Evolutionary conservation across 2,329 filamentous ascomycete species (phyloP).

Genomic region (Pyrenophora seminiperda): DNA sequence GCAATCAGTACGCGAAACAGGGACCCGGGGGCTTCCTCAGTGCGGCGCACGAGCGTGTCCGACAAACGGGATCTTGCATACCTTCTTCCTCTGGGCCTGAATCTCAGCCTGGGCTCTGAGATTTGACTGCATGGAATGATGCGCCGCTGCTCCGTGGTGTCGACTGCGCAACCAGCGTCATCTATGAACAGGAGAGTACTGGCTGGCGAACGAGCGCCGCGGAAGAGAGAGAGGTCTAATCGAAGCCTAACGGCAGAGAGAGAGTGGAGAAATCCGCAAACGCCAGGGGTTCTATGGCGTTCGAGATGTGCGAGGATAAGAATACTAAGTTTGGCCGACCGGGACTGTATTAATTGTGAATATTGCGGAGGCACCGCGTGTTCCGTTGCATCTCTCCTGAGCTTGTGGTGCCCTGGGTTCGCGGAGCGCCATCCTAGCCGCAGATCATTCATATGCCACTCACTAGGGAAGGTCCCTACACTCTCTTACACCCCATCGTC

Average conservation of each 20-base stretch:
- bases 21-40: constrained; percentile 11
- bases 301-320: constrained; percentile 9
- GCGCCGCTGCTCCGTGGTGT: constrained; percentile 38
- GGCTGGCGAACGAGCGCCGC: constrained; percentile 33
- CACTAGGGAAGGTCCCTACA: constrained; percentile 4
- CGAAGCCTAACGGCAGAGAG: constrained; percentile 14
- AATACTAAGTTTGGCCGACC: constrained; percentile 8
- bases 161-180: constrained; percentile 43
- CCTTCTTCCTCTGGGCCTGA: constrained; percentile 65
- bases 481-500: not conserved
- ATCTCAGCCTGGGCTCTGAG: constrained; percentile 60
- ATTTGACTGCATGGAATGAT: constrained; percentile 52
- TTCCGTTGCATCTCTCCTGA: constrained; percentile 20
- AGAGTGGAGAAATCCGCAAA: constrained; percentile 23
- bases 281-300: constrained; percentile 30
- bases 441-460: constrained; percentile 27
- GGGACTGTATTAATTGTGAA: constrained; percentile 11
- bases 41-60: constrained; percentile 6
- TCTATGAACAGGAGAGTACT: constrained; percentile 29
- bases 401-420: constrained; percentile 18
- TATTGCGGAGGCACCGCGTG: constrained; percentile 7
- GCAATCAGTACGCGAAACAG: constrained; percentile 1
- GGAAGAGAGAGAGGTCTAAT: constrained; percentile 17
- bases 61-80: constrained; percentile 32
- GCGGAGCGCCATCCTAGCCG: constrained; percentile 23